Evolutionary conservation across 2,329 filamentous ascomycete genomes (phyloP).

Genomic region (Cytospora piceicola): DNA sequence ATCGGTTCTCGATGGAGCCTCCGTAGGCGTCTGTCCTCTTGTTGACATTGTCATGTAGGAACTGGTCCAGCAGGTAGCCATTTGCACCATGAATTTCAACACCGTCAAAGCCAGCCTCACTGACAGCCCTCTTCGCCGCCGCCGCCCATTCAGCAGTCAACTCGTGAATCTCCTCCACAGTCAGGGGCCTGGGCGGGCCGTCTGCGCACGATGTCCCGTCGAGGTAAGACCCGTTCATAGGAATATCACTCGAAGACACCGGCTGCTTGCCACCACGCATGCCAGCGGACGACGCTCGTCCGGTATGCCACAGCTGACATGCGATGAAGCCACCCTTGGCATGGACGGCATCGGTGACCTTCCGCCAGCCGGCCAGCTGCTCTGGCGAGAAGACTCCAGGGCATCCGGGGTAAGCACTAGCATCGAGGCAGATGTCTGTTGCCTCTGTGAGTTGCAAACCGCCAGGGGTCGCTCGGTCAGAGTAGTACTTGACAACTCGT

Average conservation of each 20-base stretch:
- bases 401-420: conserved; percentile 38
- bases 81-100: conserved; percentile 66
- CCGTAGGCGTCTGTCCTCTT: conserved; percentile 56
- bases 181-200: conserved; percentile 64
- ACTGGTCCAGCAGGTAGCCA: conserved; percentile 66
- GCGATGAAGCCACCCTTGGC: conserved; percentile 61
- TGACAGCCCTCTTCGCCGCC: conserved; percentile 58
- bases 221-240: conserved; percentile 33
- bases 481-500: conserved; percentile 38
- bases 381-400: conserved; percentile 39
- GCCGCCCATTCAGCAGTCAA: conserved; percentile 61
- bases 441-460: conserved; percentile 39
- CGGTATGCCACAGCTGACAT: conserved; percentile 56
- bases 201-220: conserved; percentile 30
- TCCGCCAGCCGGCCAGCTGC: conserved; percentile 44
- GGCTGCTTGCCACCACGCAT: conserved; percentile 29
- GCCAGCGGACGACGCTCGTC: conserved; percentile 34
- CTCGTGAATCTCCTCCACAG: conserved; percentile 63
- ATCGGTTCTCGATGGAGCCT: conserved; percentile 56
- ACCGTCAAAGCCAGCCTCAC: conserved; percentile 68
- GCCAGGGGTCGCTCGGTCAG: conserved; percentile 41
- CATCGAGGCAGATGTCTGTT: conserved; percentile 38
- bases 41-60: conserved; percentile 57
- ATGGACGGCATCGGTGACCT: conserved; percentile 62
- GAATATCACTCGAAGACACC: conserved; percentile 17